Evolutionary conservation across 2,329 filamentous ascomycete genomes (phyloP), one percentile per base, ranked within the genome.

Genomic region (Huntiella abstrusa): DNA sequence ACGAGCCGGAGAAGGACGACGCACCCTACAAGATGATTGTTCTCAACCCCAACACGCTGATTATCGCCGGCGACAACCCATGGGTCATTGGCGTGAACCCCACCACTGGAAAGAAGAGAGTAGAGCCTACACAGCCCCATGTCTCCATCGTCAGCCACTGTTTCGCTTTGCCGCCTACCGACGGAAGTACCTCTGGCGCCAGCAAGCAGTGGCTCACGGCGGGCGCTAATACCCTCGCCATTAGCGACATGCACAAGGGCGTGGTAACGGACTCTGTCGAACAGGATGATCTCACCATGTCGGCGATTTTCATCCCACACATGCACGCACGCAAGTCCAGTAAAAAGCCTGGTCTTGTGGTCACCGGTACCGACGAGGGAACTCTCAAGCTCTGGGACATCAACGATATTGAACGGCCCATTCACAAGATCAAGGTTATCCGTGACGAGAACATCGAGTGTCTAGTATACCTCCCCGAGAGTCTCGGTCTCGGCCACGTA

Each of bases 151-250:
- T 98, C 46, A 91, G 87, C 32, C 87, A 83, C 43, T 70, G 98
- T 39, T 82, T 83, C 1, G 78, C 87, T 1, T 72, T 98, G 0
- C 86, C 87, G 0, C 73, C 87, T 0, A 80, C 81, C 2, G 71
- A 78, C 28, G 75, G 81, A 47, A 91, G 82, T 60, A 94, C 85
- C 0, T 88, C 81, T 13, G 87, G 87, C 4, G 88, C 83, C 59
- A 77, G 83, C 55, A 94, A 94, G 63, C 88, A 96, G 63, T 98
- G 86, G 82, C 73, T 95, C 45, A 91, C 82, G 34, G 95, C 87
- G 0, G 91, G 91, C 33, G 87, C 86, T 39, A 88, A 84, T 1
- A 96, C 88, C 0, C 66, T 98, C 15, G 84, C 86, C 1, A 79
- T 95, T 34, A 93, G 86, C 0, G 91, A 98, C 59, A 67, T 95